Evolutionary conservation across 805 yeast species (phyloP).

Genomic region (Candida endomychidarum): DNA sequence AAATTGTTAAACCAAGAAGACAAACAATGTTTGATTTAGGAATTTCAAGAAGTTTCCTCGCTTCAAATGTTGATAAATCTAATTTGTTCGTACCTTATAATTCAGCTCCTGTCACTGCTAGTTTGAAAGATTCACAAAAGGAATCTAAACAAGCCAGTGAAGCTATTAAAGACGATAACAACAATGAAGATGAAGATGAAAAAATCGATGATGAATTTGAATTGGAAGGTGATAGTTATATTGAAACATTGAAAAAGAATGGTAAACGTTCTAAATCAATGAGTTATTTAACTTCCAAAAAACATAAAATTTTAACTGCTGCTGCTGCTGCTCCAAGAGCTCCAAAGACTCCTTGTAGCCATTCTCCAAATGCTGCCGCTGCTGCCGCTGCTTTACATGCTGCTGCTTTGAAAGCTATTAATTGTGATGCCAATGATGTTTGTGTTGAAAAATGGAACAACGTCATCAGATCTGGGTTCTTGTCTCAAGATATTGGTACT

Average conservation of each 20-base stretch:
- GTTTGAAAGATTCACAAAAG: constrained; percentile 35
- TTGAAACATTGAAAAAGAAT: constrained; percentile 42
- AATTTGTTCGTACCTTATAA: constrained; percentile 64
- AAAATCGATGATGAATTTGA: constrained; percentile 35
- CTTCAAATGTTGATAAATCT: constrained; percentile 35
- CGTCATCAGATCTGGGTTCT: constrained; percentile 73
- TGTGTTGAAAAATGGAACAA: constrained; percentile 64
- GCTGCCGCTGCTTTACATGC: constrained; percentile 75
- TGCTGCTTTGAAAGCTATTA: constrained; percentile 56
- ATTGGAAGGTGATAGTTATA: constrained; percentile 34
- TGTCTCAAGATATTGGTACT: constrained; percentile 72
- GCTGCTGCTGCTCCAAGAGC: constrained; percentile 84
- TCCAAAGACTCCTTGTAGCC: constrained; percentile 58
- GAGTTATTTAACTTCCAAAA: constrained; percentile 57
- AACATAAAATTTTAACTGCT: constrained; percentile 57
- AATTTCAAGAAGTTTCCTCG: constrained; percentile 39
- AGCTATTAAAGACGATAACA: constrained; percentile 4
- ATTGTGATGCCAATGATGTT: constrained; percentile 27
- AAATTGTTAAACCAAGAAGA: constrained; percentile 45
- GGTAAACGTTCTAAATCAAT: constrained; percentile 65
- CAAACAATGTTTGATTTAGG: constrained; percentile 56
- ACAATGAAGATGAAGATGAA: constrained; percentile 15
- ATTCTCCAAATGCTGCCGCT: constrained; percentile 64
- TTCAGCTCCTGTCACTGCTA: constrained; percentile 77
- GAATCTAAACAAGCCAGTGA: constrained; percentile 1